Evolutionary conservation across 1,284 basidiomycete genomes (phyloP).

Genomic region (Irpex lacteus): DNA sequence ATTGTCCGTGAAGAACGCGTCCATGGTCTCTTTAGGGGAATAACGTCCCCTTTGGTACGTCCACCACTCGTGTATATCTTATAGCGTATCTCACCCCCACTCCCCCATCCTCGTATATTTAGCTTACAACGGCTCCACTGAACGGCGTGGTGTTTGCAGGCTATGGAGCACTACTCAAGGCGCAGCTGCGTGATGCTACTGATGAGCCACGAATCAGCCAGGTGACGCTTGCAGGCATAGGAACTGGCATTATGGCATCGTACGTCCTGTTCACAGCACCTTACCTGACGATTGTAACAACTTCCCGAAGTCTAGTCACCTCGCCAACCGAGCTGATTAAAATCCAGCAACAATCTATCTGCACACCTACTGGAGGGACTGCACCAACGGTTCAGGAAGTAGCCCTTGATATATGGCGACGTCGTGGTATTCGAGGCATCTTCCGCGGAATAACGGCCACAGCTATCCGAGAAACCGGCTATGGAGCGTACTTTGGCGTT

Average conservation of each 20-base stretch:
- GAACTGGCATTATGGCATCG: slow-evolving; percentile 76
- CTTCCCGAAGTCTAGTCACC: slow-evolving; percentile 57
- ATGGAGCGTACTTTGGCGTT: slow-evolving; percentile 81
- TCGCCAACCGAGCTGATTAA: slow-evolving; percentile 86
- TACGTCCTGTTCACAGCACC: slow-evolving; percentile 35
- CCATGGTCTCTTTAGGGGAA: slow-evolving; percentile 68
- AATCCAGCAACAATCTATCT: slow-evolving; percentile 66
- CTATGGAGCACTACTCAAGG: slow-evolving; percentile 67
- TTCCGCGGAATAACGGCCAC: slow-evolving; percentile 77
- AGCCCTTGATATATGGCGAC: slow-evolving; percentile 49
- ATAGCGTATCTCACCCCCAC: background rate
- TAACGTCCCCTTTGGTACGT: slow-evolving; percentile 67
- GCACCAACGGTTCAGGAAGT: slow-evolving; percentile 44
- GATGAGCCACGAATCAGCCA: slow-evolving; percentile 59
- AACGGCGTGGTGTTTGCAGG: slow-evolving; percentile 76
- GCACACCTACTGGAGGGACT: slow-evolving; percentile 7
- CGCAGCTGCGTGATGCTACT: slow-evolving; percentile 47
- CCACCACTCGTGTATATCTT: background rate
- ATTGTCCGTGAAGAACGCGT: slow-evolving; percentile 69
- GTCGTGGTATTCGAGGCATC: slow-evolving; percentile 62
- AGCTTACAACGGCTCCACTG: slow-evolving; percentile 69
- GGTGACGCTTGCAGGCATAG: slow-evolving; percentile 73
- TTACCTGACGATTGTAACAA: slow-evolving; percentile 4
- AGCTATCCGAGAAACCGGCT: slow-evolving; percentile 72
- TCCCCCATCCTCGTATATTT: background rate